A percentile compares a stretch with the other conserved stretches of the same genome.
Evolutionary conservation across 495 filamentous ascomycete genomes (phyloP).

Genomic region (Bathelium albidoporum): DNA sequence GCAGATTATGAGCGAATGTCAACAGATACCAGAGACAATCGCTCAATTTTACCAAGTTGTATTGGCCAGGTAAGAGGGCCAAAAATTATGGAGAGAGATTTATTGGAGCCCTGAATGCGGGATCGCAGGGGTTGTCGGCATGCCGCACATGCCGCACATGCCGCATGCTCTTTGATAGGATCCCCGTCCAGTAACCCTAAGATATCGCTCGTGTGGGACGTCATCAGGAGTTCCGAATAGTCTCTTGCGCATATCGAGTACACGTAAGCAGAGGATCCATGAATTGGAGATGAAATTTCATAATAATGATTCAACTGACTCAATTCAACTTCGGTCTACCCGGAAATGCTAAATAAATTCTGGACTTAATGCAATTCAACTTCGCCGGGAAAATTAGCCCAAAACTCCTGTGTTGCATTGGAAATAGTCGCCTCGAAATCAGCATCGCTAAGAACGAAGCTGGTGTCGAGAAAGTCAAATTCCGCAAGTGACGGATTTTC

Average conservation of each 20-base stretch:
- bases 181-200: not conserved
- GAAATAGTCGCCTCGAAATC: constrained; percentile 7
- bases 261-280: not conserved
- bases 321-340: not conserved
- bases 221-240: not conserved
- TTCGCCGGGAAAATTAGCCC: constrained; percentile 23
- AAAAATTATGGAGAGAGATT: not conserved
- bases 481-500: constrained; percentile 13
- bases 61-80: not conserved
- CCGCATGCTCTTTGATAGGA: not conserved
- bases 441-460: constrained; percentile 9
- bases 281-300: not conserved
- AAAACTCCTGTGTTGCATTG: constrained; percentile 24
- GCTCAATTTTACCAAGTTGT: not conserved
- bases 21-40: not conserved
- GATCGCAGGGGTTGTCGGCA: not conserved
- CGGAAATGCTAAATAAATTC: not conserved
- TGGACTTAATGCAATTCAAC: constrained; percentile 11
- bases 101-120: not conserved
- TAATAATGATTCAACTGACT: not conserved
- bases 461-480: constrained; percentile 19
- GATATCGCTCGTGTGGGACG: not conserved
- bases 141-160: not conserved
- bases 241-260: not conserved
- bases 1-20: not conserved